Conservation (phyloP, 257 asterid species). For the Petunia axillaris region DNA sequence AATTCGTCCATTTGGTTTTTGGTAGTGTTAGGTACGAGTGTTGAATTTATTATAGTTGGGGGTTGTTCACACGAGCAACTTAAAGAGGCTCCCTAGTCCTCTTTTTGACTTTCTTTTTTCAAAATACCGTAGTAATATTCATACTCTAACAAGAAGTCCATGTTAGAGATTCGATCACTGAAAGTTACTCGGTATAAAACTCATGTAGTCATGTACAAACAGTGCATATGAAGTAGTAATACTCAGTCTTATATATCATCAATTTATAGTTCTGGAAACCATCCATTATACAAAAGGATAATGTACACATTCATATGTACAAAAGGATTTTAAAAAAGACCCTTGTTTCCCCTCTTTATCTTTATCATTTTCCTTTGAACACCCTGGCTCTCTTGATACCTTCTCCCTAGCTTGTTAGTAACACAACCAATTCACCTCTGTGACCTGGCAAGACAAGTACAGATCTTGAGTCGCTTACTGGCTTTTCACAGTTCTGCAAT, state of each 20-base stretch:
- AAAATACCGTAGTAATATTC: no score
- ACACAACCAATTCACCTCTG: neutral
- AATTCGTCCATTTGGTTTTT: neutral
- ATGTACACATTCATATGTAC: neutral
- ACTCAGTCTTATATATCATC: no score
- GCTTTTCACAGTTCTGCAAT: slow-evolving; percentile 43
- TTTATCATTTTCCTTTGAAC: neutral
- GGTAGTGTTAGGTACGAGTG: neutral
- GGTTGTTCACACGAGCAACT: neutral
- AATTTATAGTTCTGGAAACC: no score
- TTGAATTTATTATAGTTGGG: neutral
- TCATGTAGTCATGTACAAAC: no score
- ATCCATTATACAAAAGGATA: no score
- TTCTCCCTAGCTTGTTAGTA: neutral
- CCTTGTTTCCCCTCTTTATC: neutral
- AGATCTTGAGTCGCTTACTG: slow-evolving; percentile 24
- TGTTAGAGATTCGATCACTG: no score
- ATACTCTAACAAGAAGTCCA: no score
- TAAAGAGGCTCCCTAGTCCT: no score
- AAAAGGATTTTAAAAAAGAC: neutral
- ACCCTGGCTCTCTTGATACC: no score
- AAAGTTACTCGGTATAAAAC: no score
- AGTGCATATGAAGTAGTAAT: no score
- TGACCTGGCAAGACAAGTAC: slow-evolving; percentile 20
- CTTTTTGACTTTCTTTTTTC: no score